Conservation (phyloP, 1,284 basidiomycete genomes). For the Cerrena zonata region DNA sequence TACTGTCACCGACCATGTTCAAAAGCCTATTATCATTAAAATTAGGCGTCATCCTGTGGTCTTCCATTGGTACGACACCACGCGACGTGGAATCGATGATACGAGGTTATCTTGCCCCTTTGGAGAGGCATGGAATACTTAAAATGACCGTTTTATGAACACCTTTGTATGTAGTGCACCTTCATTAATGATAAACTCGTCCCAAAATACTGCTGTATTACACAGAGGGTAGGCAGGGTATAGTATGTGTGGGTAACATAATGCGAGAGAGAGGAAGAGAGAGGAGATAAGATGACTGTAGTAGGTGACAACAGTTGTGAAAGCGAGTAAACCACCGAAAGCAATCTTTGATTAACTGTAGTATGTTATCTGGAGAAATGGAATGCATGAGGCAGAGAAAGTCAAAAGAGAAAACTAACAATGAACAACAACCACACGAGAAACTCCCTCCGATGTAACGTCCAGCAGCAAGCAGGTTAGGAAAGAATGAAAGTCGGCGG, state of each 20-base stretch:
- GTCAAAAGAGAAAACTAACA: no score
- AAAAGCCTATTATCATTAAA: slow-evolving; percentile 13
- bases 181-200: neutral
- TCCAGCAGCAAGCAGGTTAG: neutral
- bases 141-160: neutral
- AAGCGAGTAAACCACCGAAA: neutral
- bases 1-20: slow-evolving; percentile 15
- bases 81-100: slow-evolving; percentile 18
- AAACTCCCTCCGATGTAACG: neutral
- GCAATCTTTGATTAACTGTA: neutral
- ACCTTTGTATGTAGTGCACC: neutral
- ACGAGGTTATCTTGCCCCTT: slow-evolving; percentile 13
- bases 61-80: slow-evolving; percentile 15
- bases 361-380: neutral
- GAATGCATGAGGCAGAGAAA: no score
- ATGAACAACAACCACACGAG: neutral
- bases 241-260: slow-evolving; percentile 1
- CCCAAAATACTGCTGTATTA: slow-evolving; percentile 3
- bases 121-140: slow-evolving; percentile 21
- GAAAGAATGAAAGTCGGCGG: slow-evolving; percentile 2
- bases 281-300: neutral
- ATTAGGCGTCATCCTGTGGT: slow-evolving; percentile 23
- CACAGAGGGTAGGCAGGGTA: slow-evolving; percentile 1
- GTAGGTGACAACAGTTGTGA: neutral
- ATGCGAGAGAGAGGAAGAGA: neutral